Evolutionary conservation across 1,139 yeast species (phyloP).

Genomic region (Yamadazyma songkhlaensis): DNA sequence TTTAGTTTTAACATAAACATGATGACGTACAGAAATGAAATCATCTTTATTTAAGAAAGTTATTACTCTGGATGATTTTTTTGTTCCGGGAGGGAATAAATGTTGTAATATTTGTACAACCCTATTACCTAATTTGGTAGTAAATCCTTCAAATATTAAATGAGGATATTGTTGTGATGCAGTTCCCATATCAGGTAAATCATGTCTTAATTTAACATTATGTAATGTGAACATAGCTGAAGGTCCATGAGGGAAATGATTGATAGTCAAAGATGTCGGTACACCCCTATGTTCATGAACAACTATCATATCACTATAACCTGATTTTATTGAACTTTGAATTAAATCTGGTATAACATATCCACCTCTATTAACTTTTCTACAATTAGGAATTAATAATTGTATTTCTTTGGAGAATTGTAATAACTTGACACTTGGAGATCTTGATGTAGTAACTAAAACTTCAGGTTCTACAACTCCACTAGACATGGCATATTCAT

Average conservation of each 20-base stretch:
- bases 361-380: slow-evolving; percentile 90
- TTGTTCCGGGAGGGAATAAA: slow-evolving; percentile 95
- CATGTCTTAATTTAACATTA: slow-evolving; percentile 93
- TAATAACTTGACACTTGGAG: slow-evolving; percentile 77
- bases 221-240: slow-evolving; percentile 92
- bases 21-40: slow-evolving; percentile 91
- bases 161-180: slow-evolving; percentile 93
- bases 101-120: slow-evolving; percentile 81
- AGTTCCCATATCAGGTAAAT: slow-evolving; percentile 80
- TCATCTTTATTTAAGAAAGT: slow-evolving; percentile 91
- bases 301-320: slow-evolving; percentile 78
- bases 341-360: slow-evolving; percentile 84
- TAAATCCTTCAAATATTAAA: slow-evolving; percentile 86
- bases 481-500: slow-evolving; percentile 83
- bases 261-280: slow-evolving; percentile 87
- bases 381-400: slow-evolving; percentile 83
- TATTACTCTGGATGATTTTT: slow-evolving; percentile 83
- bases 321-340: slow-evolving; percentile 67
- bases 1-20: slow-evolving; percentile 83
- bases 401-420: slow-evolving; percentile 94
- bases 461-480: slow-evolving; percentile 93
- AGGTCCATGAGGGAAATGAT: slow-evolving; percentile 98
- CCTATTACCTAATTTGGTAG: slow-evolving; percentile 79
- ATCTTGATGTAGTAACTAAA: slow-evolving; percentile 89
- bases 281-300: slow-evolving; percentile 98